Evolutionary conservation across 495 filamentous ascomycete genomes (phyloP), one percentile per base, ranked within the genome.

Genomic region (Podospora didyma): DNA sequence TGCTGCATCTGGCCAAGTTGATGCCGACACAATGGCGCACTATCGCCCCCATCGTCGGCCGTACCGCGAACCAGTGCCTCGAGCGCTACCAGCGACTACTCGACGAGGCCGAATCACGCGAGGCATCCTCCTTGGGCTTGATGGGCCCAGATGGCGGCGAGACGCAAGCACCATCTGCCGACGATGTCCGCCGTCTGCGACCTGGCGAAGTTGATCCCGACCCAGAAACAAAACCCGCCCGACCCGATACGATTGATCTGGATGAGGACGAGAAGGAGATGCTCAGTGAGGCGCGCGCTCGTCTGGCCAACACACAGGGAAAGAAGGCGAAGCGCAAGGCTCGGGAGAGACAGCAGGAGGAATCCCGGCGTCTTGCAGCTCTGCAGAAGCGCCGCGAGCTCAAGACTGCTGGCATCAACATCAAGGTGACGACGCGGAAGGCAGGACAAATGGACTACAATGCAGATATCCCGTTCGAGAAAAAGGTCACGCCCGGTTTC

Each of bases 211-310:
- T 96, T 37, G 94, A 98, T 61, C 93, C 94, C 19, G 93, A 97
- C 62, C 92, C 94, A 7, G 94, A 98, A 74, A 94, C 88, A 46
- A 96, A 96, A 68, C 94, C 95, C 28, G 94, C 94, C n/a, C 83
- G 91, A 26, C 95, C 94, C 42, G 94, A 98, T 67, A 96, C 95
- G 2, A 93, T 97, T 67, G 94, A 98, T 73, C 81, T 98, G 53
- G 94, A 98, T 66, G 94, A 98, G 75, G 94, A 97, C 66, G 95
- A 98, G 71, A 97, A 97, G 76, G 95, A 97, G 69, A 97, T 97
- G 94, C 75, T 98, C 62, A 96, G 92, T 70, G 94, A 98, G 73
- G 94, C 94, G 51, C 89, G 94, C 64, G 94, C 94, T 54, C 88
- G 94, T 73, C 77, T 98, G 54, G 94, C 95, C 37, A 98, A 98